phyloP scores from a whole-genome alignment of 305 asterid species.

The Fraxinus sp. region DNA sequence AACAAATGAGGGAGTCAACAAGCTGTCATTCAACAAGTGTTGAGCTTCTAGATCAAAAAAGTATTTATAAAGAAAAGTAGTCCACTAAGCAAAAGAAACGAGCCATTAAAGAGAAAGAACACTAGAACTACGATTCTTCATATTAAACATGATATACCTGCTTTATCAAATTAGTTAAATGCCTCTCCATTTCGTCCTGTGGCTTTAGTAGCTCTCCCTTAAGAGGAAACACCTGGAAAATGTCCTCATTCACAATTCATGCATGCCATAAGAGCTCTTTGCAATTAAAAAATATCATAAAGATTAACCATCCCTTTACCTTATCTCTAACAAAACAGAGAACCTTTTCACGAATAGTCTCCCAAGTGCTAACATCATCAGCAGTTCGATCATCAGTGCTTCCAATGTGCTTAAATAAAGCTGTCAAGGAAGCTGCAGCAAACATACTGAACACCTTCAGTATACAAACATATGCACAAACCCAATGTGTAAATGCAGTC shows the following conservation, averaged over 20 bases:
- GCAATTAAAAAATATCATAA: neutral
- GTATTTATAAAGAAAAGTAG: neutral
- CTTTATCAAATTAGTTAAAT: conserved; percentile 76
- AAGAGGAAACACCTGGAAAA: conserved; percentile 77
- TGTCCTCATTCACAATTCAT: conserved; percentile 20
- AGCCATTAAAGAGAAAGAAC: neutral
- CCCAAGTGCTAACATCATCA: conserved; percentile 78
- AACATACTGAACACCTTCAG: conserved; percentile 29
- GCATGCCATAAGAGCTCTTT: neutral
- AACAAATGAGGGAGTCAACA: conserved; percentile 19
- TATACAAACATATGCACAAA: conserved; percentile 1
- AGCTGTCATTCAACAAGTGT: conserved; percentile 8
- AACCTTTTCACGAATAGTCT: conserved; percentile 82
- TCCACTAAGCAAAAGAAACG: conserved; percentile 1
- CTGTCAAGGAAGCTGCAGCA: conserved; percentile 85
- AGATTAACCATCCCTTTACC: conserved; percentile 37
- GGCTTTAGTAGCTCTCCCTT: conserved; percentile 83
- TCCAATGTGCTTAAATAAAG: conserved; percentile 81
- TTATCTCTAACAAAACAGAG: conserved; percentile 79
- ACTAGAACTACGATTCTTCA: neutral
- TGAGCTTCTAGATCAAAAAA: conserved; percentile 12
- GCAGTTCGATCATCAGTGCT: conserved; percentile 75
- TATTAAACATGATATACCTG: conserved; percentile 47
- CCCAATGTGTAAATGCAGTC: conserved; percentile 8
- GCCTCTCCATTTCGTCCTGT: conserved; percentile 86